Base-by-base conservation (phyloP, 148 eudicot genomes). In the Fagopyrum homotropicum region DNA sequence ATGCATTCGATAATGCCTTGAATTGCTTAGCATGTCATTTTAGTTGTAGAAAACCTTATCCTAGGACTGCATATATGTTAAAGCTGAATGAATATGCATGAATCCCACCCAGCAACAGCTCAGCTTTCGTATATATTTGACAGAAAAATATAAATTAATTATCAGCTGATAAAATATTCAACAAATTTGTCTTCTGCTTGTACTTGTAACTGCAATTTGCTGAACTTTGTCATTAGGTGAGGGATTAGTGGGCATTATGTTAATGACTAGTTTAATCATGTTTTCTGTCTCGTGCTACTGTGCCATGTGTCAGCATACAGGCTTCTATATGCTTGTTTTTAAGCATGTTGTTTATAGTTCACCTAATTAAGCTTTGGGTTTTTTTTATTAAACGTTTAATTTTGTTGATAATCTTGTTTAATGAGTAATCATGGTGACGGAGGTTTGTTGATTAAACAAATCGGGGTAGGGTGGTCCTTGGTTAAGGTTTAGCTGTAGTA, bases 11-110 rank as follows among this genome's bases (percentile, higher is more conserved):
- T 74, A 59, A 30, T 30, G 35, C 35, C 35, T 30, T 59, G 69
- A 71, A 73, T 73, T 73, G 63, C 79, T 48, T 52, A 56, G 46
- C 47, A 66, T 40, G 71, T 75, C 74, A 76, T 73, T 78, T 63
- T 77, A 40, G 73, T 3, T 50, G 72, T 76, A 66, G 61, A 29
- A 72, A 83, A 56, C 72, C 72, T 83, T 80, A 80, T 83, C 81
- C 7, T 69, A 61, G 56, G 70, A 66, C 46, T 61, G 79, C 78
- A 80, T 77, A 40, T 66, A 66, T 74, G 79, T 51, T 71, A 70
- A 59, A 73, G 74, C 76, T 63, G 80, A 74, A 75, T 77, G 80
- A 74, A 77, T 77, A 80, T 76, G 30, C 64, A 59, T 52, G 52
- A 71, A 69, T 43, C 71, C 55, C 29, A 66, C 71, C 17, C 46